A percentile compares a stretch with the other conserved stretches of the same genome.
Evolutionary conservation across 768 basidiomycete genomes (phyloP).

Genomic region (Tremella yokohamensis): DNA sequence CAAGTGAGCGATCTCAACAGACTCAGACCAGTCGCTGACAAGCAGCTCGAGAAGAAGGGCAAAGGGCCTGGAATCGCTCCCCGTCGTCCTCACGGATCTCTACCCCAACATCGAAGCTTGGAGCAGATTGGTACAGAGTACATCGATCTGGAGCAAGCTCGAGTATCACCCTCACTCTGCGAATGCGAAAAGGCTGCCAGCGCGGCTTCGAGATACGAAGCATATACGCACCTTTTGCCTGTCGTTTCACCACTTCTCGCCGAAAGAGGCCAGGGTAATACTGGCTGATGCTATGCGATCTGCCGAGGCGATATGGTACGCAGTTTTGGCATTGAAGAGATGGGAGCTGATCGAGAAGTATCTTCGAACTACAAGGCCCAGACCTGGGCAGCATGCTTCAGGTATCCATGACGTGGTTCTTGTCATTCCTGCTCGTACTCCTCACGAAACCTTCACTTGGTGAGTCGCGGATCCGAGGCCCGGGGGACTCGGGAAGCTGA

Average conservation of each 20-base stretch:
- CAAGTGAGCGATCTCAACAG: conserved; percentile 36
- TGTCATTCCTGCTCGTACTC: conserved; percentile 36
- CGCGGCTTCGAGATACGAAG: conserved; percentile 6
- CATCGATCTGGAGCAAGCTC: conserved; percentile 17
- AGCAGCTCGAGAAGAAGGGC: conserved; percentile 22
- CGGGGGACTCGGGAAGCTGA: conserved; percentile 1
- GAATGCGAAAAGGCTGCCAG: conserved; percentile 35
- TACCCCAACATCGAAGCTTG: conserved; percentile 39
- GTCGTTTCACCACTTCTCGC: conserved; percentile 49
- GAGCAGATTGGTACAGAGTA: conserved; percentile 7
- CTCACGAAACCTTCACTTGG: conserved; percentile 25
- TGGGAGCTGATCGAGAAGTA: conserved; percentile 22
- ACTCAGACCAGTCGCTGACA: not conserved
- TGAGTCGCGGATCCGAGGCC: conserved; percentile 15
- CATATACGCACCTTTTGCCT: conserved; percentile 47
- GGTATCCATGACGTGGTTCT: conserved; percentile 30
- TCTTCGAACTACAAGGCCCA: conserved; percentile 45
- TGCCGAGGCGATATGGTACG: conserved; percentile 45
- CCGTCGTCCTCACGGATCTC: conserved; percentile 41
- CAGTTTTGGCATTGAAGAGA: not conserved
- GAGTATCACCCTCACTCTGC: conserved; percentile 37
- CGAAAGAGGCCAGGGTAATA: conserved; percentile 35
- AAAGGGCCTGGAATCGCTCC: conserved; percentile 17
- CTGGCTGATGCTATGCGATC: conserved; percentile 43
- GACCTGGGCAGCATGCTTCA: conserved; percentile 33